Base-by-base conservation (phyloP, 75 land plant species). In the Picea glauca region DNA sequence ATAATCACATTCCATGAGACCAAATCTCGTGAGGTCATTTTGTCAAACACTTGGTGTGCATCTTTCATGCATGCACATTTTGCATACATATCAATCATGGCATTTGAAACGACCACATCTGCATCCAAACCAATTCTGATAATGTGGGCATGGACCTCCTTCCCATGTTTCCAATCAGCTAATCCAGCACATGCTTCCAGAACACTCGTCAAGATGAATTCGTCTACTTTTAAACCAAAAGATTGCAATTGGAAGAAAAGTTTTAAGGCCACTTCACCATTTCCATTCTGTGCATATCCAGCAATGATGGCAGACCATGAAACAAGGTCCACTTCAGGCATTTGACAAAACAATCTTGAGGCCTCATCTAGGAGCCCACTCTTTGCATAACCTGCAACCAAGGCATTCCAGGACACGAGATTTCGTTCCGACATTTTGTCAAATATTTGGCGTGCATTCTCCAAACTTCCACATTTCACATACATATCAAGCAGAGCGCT, bases 401-500 rank as follows among this genome's bases (percentile, higher is more conserved):
- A 78, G 1, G 78, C 80, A 59, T 88, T 90, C 85, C 88, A 90
- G 12, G 92, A 80, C 57, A 83, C 78, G 4, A 56, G 4, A 57
- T 79, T 85, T 3, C 35, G 31, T 6, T 15, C 3, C n/a, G 8
- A 56, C 59, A 88, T 76, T 5, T 43, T 35, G 72, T 90, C 83
- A 81, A 91, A 91, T 73, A 90, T 78, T 61, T 65, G 7, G 18
- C 60, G 15, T 65, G 93, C 93, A 76, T 87, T 78, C 15, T 0
- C 57, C 66, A 91, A 74, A 65, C 78, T 56, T 38, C 85, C 89
- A 85, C 88, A 84, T 83, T 91, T 91, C 1, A 77, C 85, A 81
- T 86, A 91, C 89, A 91, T 89, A 35, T 91, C 88, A 70, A 88
- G 58, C 63, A 88, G 64, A 4, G 85, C 62, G 76, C 85, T 83